Evolutionary conservation across 202 grass and related monocot genomes (phyloP), one percentile per base, ranked within the genome.

Genomic region (Miscanthus sacchariflorus): DNA sequence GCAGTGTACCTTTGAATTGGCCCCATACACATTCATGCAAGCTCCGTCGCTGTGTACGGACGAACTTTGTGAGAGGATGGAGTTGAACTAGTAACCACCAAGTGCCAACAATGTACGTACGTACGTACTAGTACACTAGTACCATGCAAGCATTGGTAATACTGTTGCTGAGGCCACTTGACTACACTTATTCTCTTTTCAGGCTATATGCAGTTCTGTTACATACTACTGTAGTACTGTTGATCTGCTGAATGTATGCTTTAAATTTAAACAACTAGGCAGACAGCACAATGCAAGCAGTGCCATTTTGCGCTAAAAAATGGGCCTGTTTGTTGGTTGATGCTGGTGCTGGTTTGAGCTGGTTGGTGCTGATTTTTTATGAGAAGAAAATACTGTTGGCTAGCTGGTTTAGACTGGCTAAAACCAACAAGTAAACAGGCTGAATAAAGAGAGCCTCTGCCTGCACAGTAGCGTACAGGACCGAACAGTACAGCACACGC

Each of bases 121-220:
- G 30, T 33, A 33, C 30, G 30, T 13, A 48, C 2, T 36, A 36
- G 36, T 36, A 36, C 36, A 36, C 36, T 36, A 36, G 36, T 36
- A 36, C 36, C 36, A 36, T 36, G 36, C 36, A 36, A 36, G 36
- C 36, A 36, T 4, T 33, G 15, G 17, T 56, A 52, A 52, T 1
- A 21, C 19, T 59, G 56, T 59, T 59, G 56, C 56, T 9, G 52
- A 58, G 18, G 52, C 52, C 52, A 58, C 18, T 25, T 5, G 3
- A 64, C n/a, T 64, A 64, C 58, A 63, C 58, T n/a, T 23, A 63
- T 54, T 54, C 50, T 54, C 52, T 56, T 56, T 64, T 64, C 59
- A 25, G 59, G 61, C 23, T 23, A 65, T 65, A 24, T 65, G 23
- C 4, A 0, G 12, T 30, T 67, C 64, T 67, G 25, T 23, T 63